Evolutionary conservation across 306 rosid species (phyloP).

Genomic region (Trifolium subterraneum): DNA sequence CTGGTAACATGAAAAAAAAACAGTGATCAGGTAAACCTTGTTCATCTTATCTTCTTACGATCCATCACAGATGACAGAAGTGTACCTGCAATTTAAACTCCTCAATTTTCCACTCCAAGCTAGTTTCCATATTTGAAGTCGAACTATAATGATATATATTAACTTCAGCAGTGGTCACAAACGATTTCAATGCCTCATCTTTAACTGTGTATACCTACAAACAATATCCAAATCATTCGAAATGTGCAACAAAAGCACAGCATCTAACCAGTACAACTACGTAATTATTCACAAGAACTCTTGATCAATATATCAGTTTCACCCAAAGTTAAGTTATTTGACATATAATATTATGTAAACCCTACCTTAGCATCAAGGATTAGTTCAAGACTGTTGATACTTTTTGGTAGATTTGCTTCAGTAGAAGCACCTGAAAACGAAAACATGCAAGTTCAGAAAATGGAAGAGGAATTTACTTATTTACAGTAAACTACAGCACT

Average conservation of each 20-base stretch:
- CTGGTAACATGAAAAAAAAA: conserved; percentile 55
- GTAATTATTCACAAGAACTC: conserved; percentile 33
- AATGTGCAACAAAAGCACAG: conserved; percentile 10
- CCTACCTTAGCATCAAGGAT: conserved; percentile 91
- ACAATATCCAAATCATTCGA: conserved; percentile 29
- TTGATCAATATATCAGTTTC: conserved; percentile 14
- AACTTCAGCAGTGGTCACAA: conserved; percentile 68
- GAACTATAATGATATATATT: conserved; percentile 58
- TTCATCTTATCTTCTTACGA: conserved; percentile 41
- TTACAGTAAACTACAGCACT: conserved; percentile 22
- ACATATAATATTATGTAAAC: conserved; percentile 27
- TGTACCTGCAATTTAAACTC: conserved; percentile 72
- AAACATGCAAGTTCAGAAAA: conserved; percentile 27
- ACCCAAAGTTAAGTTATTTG: conserved; percentile 10
- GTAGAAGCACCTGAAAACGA: conserved; percentile 73
- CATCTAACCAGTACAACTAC: conserved; percentile 30
- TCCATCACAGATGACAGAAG: conserved; percentile 38
- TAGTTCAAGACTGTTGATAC: conserved; percentile 89
- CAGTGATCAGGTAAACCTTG: conserved; percentile 31
- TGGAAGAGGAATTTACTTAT: conserved; percentile 10
- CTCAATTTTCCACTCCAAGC: conserved; percentile 51
- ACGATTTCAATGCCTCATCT: conserved; percentile 61
- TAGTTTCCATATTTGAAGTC: conserved; percentile 42
- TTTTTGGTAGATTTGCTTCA: conserved; percentile 66
- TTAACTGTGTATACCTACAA: conserved; percentile 77